Evolutionary conservation across 2,329 filamentous ascomycete genomes (phyloP).

Genomic region (Botrytis hyacinthi): DNA sequence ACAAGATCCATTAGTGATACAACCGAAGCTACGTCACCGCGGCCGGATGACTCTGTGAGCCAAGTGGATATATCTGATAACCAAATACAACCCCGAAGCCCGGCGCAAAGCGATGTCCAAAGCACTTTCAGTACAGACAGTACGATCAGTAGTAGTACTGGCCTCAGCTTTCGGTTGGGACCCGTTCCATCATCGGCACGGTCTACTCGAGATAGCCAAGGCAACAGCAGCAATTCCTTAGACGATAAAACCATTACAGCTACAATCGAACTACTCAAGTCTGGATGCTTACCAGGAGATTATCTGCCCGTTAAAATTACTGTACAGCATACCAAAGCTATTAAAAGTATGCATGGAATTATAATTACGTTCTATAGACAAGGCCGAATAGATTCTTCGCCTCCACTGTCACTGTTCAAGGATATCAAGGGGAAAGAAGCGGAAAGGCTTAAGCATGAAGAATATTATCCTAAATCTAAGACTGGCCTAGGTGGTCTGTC

Average conservation of each 20-base stretch:
- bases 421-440: constrained; percentile 58
- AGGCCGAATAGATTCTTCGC: constrained; percentile 80
- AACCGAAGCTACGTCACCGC: constrained; percentile 28
- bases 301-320: constrained; percentile 74
- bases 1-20: constrained; percentile 30
- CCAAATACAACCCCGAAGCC: constrained; percentile 47
- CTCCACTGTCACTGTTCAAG: constrained; percentile 51
- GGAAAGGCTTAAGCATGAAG: constrained; percentile 65
- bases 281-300: constrained; percentile 84
- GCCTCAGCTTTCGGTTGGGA: constrained; percentile 47
- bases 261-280: constrained; percentile 76
- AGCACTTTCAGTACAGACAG: constrained; percentile 74
- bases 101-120: constrained; percentile 53
- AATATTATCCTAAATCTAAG: constrained; percentile 82
- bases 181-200: constrained; percentile 39
- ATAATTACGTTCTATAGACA: constrained; percentile 91
- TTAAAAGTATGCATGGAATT: constrained; percentile 89
- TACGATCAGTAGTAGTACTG: constrained; percentile 41
- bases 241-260: constrained; percentile 78
- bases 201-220: constrained; percentile 48
- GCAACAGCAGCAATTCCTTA: constrained; percentile 51
- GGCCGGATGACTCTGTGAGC: constrained; percentile 37
- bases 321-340: constrained; percentile 82
- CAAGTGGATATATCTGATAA: constrained; percentile 40
- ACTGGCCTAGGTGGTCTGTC: constrained; percentile 85